Evolutionary conservation across 352 stramenopile species (phyloP), one percentile per base, ranked within the genome.

Genomic region (Phytophthora hybrid): DNA sequence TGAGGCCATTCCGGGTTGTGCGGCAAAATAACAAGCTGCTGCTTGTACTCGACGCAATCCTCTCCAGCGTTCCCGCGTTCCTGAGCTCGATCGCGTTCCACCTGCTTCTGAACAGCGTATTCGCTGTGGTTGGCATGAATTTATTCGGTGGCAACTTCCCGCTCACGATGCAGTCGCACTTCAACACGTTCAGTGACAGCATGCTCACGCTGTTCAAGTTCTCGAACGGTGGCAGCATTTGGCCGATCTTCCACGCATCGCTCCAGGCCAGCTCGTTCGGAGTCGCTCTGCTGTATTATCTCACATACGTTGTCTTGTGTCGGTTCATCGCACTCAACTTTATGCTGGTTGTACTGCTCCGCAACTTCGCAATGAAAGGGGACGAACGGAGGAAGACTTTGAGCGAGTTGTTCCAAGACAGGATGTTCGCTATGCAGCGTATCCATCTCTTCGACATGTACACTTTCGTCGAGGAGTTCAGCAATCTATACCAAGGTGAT

Each of bases 171-270:
- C 75, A 78, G 23, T 92, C 87, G 0, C 81, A 97, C 23, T 97
- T 91, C 60, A 91, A 96, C 47, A 95, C 91, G 8, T 97, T 95
- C 57, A 85, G 85, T 16, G 88, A 95, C 63, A 88, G 82, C 55
- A 86, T 96, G 77, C 77, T 97, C 3, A 95, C 89, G 10, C 78
- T 97, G 1, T 96, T 96, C 67, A 95, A 96, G 63, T 88, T 95
- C 49, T 84, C 90, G 46, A 95, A 88, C 58, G 91, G 91, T 7
- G 89, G 88, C 0, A 89, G 91, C 49, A 90, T 88, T 37, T 97
- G 89, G 91, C 79, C 84, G 26, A 90, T 97, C 41, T 92, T 96
- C 32, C 83, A 92, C 51, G 85, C 84, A 9, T 92, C 87, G 1
- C 78, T 94, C 29, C 77, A 88, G 11, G 83, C 84, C 0, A 84